Conservation (phyloP, 768 basidiomycete species). For the Tricholoma terreum region DNA sequence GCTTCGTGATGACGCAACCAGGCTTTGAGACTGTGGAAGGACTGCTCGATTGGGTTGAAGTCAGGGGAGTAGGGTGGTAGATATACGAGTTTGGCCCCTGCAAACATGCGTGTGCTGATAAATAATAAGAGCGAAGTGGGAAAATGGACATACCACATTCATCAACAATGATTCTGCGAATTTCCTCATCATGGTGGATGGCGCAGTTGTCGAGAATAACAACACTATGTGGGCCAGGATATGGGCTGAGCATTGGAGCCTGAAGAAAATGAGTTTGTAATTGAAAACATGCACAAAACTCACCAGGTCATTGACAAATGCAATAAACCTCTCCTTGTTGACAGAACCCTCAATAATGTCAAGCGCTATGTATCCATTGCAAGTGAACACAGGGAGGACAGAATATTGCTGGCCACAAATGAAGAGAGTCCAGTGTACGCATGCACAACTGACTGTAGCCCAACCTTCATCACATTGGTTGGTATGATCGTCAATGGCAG, state of each 20-base stretch:
- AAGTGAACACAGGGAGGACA: conserved; percentile 1
- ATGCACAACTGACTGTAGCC: not conserved
- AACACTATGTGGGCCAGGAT: not conserved
- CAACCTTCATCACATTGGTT: not conserved
- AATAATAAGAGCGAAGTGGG: no score
- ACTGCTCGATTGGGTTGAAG: not conserved
- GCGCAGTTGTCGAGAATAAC: not conserved
- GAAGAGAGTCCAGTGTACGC: not conserved
- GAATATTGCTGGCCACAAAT: not conserved
- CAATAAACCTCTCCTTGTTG: not conserved
- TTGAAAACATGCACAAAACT: not conserved
- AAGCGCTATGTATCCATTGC: conserved; percentile 1
- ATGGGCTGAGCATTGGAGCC: not conserved
- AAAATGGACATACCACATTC: not conserved
- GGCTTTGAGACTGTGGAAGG: conserved; percentile 17
- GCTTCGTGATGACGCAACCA: conserved; percentile 25
- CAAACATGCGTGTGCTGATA: not conserved
- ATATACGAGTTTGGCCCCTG: conserved; percentile 6
- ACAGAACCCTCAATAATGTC: conserved; percentile 8
- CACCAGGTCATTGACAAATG: not conserved
- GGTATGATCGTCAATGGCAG: no score
- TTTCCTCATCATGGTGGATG: not conserved
- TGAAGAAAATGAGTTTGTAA: not conserved
- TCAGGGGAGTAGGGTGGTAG: conserved; percentile 9
- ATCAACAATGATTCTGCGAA: not conserved